Conservation (phyloP, 805 yeast species). For the Zygoascus biomembranicola region DNA sequence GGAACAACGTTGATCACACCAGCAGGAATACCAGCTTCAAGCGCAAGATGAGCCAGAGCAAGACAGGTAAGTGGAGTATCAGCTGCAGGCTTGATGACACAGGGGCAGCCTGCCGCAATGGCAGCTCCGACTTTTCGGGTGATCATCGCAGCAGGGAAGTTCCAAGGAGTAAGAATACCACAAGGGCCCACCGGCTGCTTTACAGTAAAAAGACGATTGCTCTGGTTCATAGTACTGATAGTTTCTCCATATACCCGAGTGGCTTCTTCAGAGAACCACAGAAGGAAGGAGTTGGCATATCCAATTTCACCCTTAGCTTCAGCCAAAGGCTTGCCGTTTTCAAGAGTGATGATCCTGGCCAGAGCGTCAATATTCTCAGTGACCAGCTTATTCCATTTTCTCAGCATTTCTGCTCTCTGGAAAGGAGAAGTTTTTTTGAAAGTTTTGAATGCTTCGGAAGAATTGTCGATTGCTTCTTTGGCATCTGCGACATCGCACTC, state of each 20-base stretch:
- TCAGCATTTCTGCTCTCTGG: constrained; percentile 45
- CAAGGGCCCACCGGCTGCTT: constrained; percentile 77
- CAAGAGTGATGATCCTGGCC: constrained; percentile 54
- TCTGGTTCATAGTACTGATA: constrained; percentile 41
- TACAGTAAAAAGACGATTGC: constrained; percentile 43
- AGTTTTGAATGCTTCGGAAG: constrained; percentile 42
- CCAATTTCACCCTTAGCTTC: constrained; percentile 63
- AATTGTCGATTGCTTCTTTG: constrained; percentile 47
- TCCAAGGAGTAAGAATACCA: constrained; percentile 76
- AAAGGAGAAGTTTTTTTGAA: constrained; percentile 51
- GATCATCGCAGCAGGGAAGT: constrained; percentile 73
- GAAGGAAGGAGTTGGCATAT: constrained; percentile 70
- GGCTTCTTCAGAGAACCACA: constrained; percentile 61
- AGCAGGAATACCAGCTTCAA: constrained; percentile 61
- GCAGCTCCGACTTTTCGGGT: constrained; percentile 69
- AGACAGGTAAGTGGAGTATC: constrained; percentile 70
- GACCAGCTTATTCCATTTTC: constrained; percentile 45
- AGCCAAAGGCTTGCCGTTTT: constrained; percentile 64
- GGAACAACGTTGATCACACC: constrained; percentile 60
- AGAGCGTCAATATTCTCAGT: constrained; percentile 52
- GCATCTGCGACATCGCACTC: constrained; percentile 36
- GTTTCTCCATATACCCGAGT: constrained; percentile 57
- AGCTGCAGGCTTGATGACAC: constrained; percentile 66
- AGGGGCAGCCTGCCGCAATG: constrained; percentile 70
- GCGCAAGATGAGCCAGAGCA: constrained; percentile 52